Evolutionary conservation across 345 rosid species (phyloP).

Genomic region (Hibiscus trionum): DNA sequence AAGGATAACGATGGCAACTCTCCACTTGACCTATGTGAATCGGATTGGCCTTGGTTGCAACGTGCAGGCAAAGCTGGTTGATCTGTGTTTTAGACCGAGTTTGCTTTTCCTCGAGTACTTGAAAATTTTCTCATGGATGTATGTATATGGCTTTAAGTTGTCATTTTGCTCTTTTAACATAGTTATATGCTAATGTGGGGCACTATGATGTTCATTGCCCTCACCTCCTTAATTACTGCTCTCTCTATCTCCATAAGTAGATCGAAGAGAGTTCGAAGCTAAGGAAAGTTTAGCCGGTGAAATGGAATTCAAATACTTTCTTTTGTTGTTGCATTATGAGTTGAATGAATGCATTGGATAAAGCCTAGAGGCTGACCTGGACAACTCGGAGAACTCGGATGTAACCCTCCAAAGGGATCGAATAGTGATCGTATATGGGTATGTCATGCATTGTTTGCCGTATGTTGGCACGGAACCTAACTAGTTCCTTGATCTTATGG

Average conservation of each 20-base stretch:
- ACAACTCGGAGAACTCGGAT: background rate
- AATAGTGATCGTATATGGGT: background rate
- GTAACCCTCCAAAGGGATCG: background rate
- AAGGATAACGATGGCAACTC: constrained; percentile 67
- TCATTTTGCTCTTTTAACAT: background rate
- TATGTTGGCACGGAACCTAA: background rate
- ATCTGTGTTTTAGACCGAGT: constrained; percentile 11
- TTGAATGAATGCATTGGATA: background rate
- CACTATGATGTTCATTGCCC: background rate
- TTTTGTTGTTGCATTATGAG: background rate
- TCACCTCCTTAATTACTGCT: background rate
- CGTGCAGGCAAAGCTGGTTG: constrained; percentile 14
- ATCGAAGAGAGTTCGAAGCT: background rate
- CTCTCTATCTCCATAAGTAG: background rate
- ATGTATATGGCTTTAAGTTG: constrained; percentile 32
- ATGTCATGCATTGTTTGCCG: background rate
- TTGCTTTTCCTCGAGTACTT: constrained; percentile 2
- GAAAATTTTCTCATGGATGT: constrained; percentile 27
- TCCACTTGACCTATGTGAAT: constrained; percentile 58
- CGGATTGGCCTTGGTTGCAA: constrained; percentile 62
- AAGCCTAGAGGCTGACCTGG: background rate
- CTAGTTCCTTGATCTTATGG: no score
- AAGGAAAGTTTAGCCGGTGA: background rate
- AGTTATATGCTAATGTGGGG: constrained; percentile 1
- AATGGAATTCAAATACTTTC: background rate